Evolutionary conservation across 306 rosid genomes (phyloP), one percentile per base, ranked within the genome.

Genomic region (peach (Prunus persica)): DNA sequence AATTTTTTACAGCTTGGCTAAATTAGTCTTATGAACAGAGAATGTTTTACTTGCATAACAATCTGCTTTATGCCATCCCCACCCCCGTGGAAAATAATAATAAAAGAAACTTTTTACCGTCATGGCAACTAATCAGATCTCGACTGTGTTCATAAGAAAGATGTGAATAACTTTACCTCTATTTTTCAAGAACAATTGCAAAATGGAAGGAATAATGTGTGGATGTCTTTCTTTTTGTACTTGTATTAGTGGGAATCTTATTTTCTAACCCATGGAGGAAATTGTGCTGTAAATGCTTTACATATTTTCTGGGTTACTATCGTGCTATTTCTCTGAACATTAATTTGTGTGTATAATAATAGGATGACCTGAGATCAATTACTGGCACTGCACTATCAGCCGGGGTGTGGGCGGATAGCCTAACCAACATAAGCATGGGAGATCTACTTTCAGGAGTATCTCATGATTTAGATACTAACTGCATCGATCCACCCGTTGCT

Each of bases 401-500:
- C 68, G 91, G 91, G 70, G 97, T 87, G 69, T 95, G 99, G 99
- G 99, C 97, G 61, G 99, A 95, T 84, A 95, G 93, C 92, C 97
- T 95, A 69, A 95, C 99, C 67, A 88, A 92, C 87, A 84, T 90
- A 82, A 95, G 96, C 61, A 79, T 95, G 28, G 97, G 99, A 78
- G 97, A 95, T 67, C 88, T 95, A 43, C 96, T 92, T 75, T 86
- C 84, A 52, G 87, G 87, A 71, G 82, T 81, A 70, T 79, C 96
- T 73, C 91, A 86, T 68, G 90, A 86, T 82, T 76, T 76, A 55
- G 87, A 88, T 78, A 85, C 81, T 71, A 80, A 85, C 78, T 63
- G 89, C 84, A 20, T 75, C 22, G 77, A 87, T 81, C 84, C 69
- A 75, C 86, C 87, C 76, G 69, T 65, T 73, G 69, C 82, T 30